A percentile compares a stretch with the other conserved stretches of the same genome.
These are phyloP conservation scores for Rhizopogon vesiculosus DNA, from an alignment of 768 basidiomycete species.

Conservation along the genomic window DNA sequence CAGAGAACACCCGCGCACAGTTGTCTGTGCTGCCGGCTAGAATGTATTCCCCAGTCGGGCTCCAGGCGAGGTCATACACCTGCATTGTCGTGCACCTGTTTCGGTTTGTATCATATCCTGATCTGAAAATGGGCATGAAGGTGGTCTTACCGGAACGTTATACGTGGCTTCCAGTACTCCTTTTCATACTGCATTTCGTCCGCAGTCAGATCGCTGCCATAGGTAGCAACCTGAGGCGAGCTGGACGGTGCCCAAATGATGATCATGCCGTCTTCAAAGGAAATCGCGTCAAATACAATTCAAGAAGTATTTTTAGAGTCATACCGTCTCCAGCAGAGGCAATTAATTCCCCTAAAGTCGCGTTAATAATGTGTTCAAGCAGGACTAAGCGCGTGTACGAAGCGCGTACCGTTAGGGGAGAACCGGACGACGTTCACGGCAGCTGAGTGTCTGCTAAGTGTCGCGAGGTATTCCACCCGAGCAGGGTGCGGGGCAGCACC, in stretches of 20 bases:
- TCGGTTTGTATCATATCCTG: constrained; percentile 7
- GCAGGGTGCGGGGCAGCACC: constrained; percentile 51
- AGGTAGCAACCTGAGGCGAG: constrained; percentile 62
- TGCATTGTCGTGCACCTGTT: constrained; percentile 90
- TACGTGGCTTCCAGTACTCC: constrained; percentile 91
- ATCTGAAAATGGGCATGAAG: neutral
- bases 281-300: constrained; percentile 6
- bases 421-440: constrained; percentile 96
- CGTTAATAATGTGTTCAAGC: neutral
- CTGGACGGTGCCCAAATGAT: constrained; percentile 91
- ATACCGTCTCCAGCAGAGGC: constrained; percentile 97
- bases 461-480: constrained; percentile 95
- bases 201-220: constrained; percentile 74
- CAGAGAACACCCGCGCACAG: constrained; percentile 78
- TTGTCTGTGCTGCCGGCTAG: constrained; percentile 98
- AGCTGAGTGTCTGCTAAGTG: constrained; percentile 87
- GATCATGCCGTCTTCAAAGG: constrained; percentile 82
- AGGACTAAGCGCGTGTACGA: neutral
- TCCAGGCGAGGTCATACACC: constrained; percentile 98
- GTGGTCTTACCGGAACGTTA: constrained; percentile 67
- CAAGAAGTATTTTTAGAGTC: constrained; percentile 20
- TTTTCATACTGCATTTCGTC: constrained; percentile 88
- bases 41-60: constrained; percentile 89
- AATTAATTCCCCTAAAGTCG: constrained; percentile 69
- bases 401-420: constrained; percentile 80